phyloP scores from a whole-genome alignment of 176 grass and related monocot species.

The Eremochloa ophiuroides region DNA sequence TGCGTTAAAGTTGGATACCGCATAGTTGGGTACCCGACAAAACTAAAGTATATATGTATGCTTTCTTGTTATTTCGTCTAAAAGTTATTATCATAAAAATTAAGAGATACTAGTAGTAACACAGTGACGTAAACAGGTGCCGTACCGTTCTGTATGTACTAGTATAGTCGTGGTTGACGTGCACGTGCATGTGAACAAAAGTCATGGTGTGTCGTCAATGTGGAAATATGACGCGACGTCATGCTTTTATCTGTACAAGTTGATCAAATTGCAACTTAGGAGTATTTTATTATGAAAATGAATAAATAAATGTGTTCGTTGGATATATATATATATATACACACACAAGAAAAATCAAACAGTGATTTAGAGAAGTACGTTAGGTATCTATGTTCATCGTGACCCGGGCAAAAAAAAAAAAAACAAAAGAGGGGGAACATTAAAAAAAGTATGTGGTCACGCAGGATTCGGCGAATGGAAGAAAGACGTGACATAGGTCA shows the following conservation, averaged over 20 bases:
- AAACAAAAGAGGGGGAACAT: background rate
- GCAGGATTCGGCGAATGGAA: background rate
- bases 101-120: background rate
- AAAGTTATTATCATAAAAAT: background rate
- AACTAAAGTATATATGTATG: too few relatives aligned
- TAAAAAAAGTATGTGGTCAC: background rate
- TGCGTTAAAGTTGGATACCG: too few relatives aligned
- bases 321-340: background rate
- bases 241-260: background rate
- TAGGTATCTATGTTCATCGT: background rate
- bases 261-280: background rate
- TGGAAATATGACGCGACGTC: background rate
- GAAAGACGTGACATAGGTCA: constrained; percentile 11
- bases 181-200: constrained; percentile 20
- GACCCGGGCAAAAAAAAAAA: background rate
- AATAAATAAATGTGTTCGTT: background rate
- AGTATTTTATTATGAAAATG: background rate
- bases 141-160: too few relatives aligned
- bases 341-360: background rate
- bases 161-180: background rate
- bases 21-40: too few relatives aligned
- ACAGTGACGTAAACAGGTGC: background rate
- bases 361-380: background rate
- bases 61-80: background rate
- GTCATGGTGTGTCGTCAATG: background rate